Base-by-base conservation (phyloP, 371 early-diverging fungal species). In the Thermomucor indicae-seudaticae region DNA sequence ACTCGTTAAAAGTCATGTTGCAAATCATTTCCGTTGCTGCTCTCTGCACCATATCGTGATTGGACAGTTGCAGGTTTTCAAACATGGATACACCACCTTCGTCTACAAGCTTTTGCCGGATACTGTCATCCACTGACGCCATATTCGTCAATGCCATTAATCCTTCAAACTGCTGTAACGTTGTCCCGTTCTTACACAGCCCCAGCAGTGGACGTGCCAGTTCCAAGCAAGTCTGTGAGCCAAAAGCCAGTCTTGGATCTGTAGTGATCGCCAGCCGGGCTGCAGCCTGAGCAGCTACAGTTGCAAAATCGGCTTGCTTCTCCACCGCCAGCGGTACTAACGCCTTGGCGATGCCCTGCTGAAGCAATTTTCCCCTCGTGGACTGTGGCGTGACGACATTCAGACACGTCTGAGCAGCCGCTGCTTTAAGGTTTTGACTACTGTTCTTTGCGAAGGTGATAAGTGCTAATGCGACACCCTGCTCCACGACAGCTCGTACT, bases 111-210 rank as follows among this genome's bases (percentile, higher is more conserved):
- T 66, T 49, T 11, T 60, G 45, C 43, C 82, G 68, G 0, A 81
- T 67, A 27, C 67, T 51, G 42, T 80, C 79, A 35, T 80, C 80
- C 35, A 76, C 68, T 2, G 83, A 80, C 1, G 91, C 90, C 6
- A 97, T 71, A 53, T 97, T 97, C 2, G 97, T 97, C 20, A 97
- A 64, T 0, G 95, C 95, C 86, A 97, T 81, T 34, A 96, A 62
- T 2, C 84, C 88, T 64, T 97, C 97, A 62, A 96, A 97, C 51
- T 88, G 87, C 14, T 85, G 75, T 23, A 96, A 67, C 51, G 78
- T 72, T n/a, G 81, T 75, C 3, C 73, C 75, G 43, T 77, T 76
- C 47, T 72, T 64, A 30, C 83, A 72, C 12, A 88, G 62, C 43
- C 62, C 55, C 24, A 87, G 63, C 11, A 90, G 73, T 0, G 86